Evolutionary conservation across 1,284 basidiomycete genomes (phyloP).

Genomic region (Phlebopus sp.): DNA sequence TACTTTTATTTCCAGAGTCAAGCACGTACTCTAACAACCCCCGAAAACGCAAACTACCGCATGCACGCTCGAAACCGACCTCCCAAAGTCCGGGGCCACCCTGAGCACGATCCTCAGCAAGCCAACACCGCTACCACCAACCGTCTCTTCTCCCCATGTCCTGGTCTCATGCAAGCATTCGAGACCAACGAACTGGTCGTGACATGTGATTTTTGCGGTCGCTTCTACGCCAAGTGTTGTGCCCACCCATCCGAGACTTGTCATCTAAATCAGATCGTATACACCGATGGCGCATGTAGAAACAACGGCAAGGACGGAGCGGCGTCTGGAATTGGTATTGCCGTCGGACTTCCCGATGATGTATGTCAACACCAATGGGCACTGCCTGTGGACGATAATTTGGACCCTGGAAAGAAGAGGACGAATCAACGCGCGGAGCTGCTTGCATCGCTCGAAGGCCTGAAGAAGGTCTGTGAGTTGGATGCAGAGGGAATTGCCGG

Average conservation of each 20-base stretch:
- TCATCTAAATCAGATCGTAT: slow-evolving; percentile 10
- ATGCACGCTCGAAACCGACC: too few relatives aligned
- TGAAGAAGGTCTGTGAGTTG: too few relatives aligned
- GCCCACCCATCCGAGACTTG: neutral
- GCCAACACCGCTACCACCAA: too few relatives aligned
- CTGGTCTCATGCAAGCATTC: neutral
- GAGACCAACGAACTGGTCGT: neutral
- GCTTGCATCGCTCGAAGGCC: slow-evolving; percentile 22
- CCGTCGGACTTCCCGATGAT: slow-evolving; percentile 3
- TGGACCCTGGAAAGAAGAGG: slow-evolving; percentile 21
- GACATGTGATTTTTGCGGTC: slow-evolving; percentile 6
- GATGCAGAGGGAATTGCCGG: too few relatives aligned
- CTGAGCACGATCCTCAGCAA: too few relatives aligned
- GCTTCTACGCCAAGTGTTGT: slow-evolving; percentile 8
- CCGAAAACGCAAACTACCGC: too few relatives aligned
- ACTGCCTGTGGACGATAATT: slow-evolving; percentile 19
- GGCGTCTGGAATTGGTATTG: slow-evolving; percentile 9
- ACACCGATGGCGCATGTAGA: slow-evolving; percentile 13
- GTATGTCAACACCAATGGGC: slow-evolving; percentile 6
- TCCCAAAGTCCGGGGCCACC: too few relatives aligned
- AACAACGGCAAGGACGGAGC: slow-evolving; percentile 6
- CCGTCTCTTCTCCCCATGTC: neutral
- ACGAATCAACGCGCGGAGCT: slow-evolving; percentile 37
- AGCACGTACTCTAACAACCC: too few relatives aligned
- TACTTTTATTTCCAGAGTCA: too few relatives aligned